Base-by-base conservation (phyloP, 2,329 filamentous ascomycete genomes). In the Cyphellophora europaea region DNA sequence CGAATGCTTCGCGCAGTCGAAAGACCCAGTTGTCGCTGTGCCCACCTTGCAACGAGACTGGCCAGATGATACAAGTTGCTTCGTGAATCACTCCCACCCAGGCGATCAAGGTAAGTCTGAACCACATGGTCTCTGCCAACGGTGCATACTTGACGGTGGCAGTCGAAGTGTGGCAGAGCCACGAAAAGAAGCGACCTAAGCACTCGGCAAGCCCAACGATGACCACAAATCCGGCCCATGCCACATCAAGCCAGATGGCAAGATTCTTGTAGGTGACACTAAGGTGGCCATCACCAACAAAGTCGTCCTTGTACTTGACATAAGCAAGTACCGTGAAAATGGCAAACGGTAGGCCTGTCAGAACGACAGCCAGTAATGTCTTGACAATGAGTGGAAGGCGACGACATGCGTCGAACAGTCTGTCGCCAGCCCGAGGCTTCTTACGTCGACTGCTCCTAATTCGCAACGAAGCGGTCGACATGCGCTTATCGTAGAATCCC, bases 21-120 rank as follows among this genome's bases (percentile, higher is more conserved):
- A 14, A 10, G 14, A 27, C 35, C 35, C 35, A 37, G 21, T 37
- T 18, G 12, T 13, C 15, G 35, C n/a, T 8, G n/a, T 25, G n/a
- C n/a, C 21, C 21, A 8, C n/a, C n/a, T n/a, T 25, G 8, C 21
- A 25, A 8, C 8, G 8, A 8, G 21, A 25, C 21, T 8, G 21
- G 21, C 21, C 21, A 25, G 21, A 25, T 8, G 8, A 8, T 25
- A n/a, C 21, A 25, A 8, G 21, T 25, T 25, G 21, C 21, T 8
- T 8, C 8, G 21, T n/a, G 21, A 8, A 25, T 25, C 8, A n/a
- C 21, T 8, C 21, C 21, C 8, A 25, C n/a, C 21, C 21, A 25
- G 8, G n/a, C 8, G 8, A 25, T 25, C 21, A 25, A 8, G 8
- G 21, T 25, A 8, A n/a, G 8, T 8, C 21, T 8, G 21, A 25